These are phyloP conservation scores for Aspergillus aculeatus DNA, from an alignment of 2,329 filamentous ascomycete species.

Conservation along the genomic window DNA sequence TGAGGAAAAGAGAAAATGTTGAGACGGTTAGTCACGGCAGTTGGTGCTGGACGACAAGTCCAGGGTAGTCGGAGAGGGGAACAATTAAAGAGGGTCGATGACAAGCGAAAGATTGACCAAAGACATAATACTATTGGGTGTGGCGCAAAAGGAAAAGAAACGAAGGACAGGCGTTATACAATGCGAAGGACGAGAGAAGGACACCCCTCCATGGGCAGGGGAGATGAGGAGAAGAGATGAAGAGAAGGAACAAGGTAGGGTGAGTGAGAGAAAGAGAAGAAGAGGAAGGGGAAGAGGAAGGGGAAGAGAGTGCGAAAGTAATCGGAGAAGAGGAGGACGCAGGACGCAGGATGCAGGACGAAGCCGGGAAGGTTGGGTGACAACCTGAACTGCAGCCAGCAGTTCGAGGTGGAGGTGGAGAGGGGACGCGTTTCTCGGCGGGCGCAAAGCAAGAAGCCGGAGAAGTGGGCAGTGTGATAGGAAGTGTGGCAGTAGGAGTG, in stretches of 20 bases:
- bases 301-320: too few species aligned
- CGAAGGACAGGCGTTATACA: conserved; percentile 21
- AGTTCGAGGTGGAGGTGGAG: not conserved
- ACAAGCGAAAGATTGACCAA: conserved; percentile 6
- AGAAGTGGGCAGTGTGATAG: not conserved
- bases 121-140: conserved; percentile 18
- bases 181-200: conserved; percentile 16
- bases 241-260: conserved; percentile 9
- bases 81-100: conserved; percentile 13
- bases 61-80: conserved; percentile 9
- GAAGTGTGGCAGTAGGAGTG: not conserved
- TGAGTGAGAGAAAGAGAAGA: conserved; percentile 6
- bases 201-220: conserved; percentile 25
- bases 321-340: not conserved
- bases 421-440: conserved; percentile 3
- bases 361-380: conserved; percentile 5
- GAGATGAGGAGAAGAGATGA: not conserved
- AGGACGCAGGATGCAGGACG: not conserved
- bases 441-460: not conserved
- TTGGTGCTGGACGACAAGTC: conserved; percentile 3
- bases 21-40: conserved; percentile 9
- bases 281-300: conserved; percentile 6
- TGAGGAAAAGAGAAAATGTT: not conserved
- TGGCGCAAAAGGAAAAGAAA: conserved; percentile 13
- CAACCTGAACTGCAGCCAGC: not conserved